Conservation (phyloP, 768 basidiomycete genomes). For the Mycena pura region DNA sequence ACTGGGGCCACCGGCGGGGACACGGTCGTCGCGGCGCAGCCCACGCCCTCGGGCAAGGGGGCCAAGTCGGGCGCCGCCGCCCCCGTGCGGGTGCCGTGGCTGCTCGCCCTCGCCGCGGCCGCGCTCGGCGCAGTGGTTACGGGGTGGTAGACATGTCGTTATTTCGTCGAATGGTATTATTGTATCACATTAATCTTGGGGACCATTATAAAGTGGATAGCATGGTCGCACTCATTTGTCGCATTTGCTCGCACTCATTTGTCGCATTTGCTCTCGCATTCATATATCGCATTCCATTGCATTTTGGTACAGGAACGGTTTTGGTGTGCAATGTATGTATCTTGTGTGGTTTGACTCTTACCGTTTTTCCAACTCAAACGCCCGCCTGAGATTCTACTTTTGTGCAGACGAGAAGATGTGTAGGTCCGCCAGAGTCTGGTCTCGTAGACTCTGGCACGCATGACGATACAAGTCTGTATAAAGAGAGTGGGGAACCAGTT, state of each 20-base stretch:
- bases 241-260: neutral
- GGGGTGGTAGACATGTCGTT: neutral
- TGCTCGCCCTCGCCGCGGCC: slow-evolving; percentile 12
- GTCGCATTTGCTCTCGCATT: neutral
- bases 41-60: neutral
- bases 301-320: too few species aligned
- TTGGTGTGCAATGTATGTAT: too few species aligned
- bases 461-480: too few species aligned
- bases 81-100: slow-evolving; percentile 10
- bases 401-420: too few species aligned
- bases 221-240: slow-evolving; percentile 6
- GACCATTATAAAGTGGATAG: neutral
- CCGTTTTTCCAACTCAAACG: too few species aligned
- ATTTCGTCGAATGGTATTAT: neutral
- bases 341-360: too few species aligned
- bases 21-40: neutral
- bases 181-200: slow-evolving; percentile 3
- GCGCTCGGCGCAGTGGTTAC: neutral
- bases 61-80: neutral
- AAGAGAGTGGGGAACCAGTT: too few species aligned
- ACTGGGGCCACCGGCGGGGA: neutral
- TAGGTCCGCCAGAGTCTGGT: too few species aligned
- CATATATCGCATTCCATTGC: slow-evolving; percentile 8
- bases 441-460: too few species aligned
- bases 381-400: too few species aligned